phyloP scores from a whole-genome alignment of 352 stramenopile genomes.

The Phytophthora hybrid region DNA sequence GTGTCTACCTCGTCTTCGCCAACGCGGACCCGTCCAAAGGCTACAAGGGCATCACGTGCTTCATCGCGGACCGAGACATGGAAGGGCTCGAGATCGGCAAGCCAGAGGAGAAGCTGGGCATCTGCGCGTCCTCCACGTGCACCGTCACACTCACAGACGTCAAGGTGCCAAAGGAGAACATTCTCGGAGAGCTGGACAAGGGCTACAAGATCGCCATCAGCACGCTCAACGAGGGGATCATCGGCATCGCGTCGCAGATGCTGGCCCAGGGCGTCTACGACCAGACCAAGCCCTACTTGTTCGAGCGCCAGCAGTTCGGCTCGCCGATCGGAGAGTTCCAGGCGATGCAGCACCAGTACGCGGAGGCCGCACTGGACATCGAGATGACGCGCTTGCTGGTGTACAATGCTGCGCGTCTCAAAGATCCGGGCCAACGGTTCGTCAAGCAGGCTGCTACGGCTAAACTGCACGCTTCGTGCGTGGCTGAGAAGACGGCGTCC shows the following conservation, averaged over 20 bases:
- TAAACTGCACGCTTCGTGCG: conserved; percentile 95
- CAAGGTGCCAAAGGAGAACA: conserved; percentile 92
- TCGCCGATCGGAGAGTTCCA: conserved; percentile 94
- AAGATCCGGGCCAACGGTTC: conserved; percentile 95
- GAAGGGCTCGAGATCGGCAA: conserved; percentile 94
- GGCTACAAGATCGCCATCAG: conserved; percentile 98
- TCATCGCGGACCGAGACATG: conserved; percentile 95
- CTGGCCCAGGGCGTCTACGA: conserved; percentile 97
- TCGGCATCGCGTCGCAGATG: conserved; percentile 98
- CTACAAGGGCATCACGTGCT: conserved; percentile 98
- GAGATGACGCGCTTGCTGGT: conserved; percentile 93
- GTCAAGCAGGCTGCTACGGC: conserved; percentile 98
- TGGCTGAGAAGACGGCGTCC: conserved; percentile 95
- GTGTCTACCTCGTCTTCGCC: conserved; percentile 97
- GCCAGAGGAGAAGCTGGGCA: conserved; percentile 97
- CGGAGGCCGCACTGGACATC: conserved; percentile 95
- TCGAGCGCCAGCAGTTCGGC: conserved; percentile 96
- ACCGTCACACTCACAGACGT: conserved; percentile 95
- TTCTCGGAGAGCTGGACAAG: conserved; percentile 95
- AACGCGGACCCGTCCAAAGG: conserved; percentile 93
- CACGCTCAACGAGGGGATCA: conserved; percentile 96
- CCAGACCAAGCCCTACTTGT: conserved; percentile 96
- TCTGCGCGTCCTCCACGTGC: conserved; percentile 96
- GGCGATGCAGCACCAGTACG: conserved; percentile 97
- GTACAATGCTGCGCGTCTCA: conserved; percentile 96